Base-by-base conservation (phyloP, 202 grass and related monocot species). In the Hordeum pubiflorum region DNA sequence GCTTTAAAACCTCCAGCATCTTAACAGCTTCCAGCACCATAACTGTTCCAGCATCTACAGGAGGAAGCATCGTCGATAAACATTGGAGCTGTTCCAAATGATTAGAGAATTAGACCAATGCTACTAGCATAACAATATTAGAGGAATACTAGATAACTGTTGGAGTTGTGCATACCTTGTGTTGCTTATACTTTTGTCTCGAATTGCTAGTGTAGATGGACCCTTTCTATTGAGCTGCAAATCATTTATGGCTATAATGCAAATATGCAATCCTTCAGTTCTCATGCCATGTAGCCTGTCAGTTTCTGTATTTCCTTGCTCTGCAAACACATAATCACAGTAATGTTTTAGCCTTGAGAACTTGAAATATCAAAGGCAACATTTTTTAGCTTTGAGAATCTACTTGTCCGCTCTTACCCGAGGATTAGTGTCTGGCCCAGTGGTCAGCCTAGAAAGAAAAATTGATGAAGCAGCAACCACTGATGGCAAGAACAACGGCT, bases 121-220 rank as follows among this genome's bases (percentile, higher is more conserved):
- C 10, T 15, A 72, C 7, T 27, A 38, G 15, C 76, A 43, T 54
- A 17, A 15, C 14, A 48, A 2, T 48, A 62, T 79, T 7, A 21
- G 5, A 40, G 14, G 20, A 86, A 84, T 32, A 22, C 17, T 58
- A 52, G 29, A 67, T 82, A 36, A 32, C 10, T 77, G 14, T 4
- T 61, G 72, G 77, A 77, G 8, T 4, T 80, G 70, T 20, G 14
- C 77, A 82, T 87, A 96, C 96, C 81, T 58, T 91, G 54, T 87
- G 90, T 29, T 91, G 86, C 89, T 85, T 99, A 81, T 96, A 99
- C 84, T 99, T 48, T 48, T 99, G 3, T 91, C 89, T 33, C 81
- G 84, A 68, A 96, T 82, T 56, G 83, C 81, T 1, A 15, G 39
- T 39, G 91, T 54, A 18, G 54, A 83, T 39, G 78, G 33, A 32